Base-by-base conservation (phyloP, 805 yeast species). In the Ogataea haglerorum region DNA sequence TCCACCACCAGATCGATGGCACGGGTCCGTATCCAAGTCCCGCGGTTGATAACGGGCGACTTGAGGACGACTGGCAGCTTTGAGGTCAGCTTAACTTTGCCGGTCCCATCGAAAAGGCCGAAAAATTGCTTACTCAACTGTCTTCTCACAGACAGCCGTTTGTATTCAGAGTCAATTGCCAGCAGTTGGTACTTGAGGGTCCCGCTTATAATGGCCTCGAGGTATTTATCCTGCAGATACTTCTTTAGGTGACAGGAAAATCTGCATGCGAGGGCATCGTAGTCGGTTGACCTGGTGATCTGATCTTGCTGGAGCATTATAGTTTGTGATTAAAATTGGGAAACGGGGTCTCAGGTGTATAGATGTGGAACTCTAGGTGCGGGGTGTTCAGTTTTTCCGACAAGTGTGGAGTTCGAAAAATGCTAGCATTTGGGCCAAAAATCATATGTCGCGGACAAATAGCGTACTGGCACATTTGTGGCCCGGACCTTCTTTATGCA, bases 201-300 rank as follows among this genome's bases (percentile, higher is more conserved):
- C 3, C 76, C 62, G 1, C 49, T 51, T 8, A 72, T 51, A 18
- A 73, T 47, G 2, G 49, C 47, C 9, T 56, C 52, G n/a, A 69
- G 56, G 42, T 54, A 58, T 6, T 49, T 55, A 48, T 69, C 82
- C 24, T 62, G 57, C 24, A 79, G 54, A 50, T 83, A 82, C 0
- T 68, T 63, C 40, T 67, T 70, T 5, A 61, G 32, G 24, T 72
- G 67, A n/a, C 82, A 77, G 24, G 78, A 75, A 34, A 65, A 49
- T 17, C 87, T 70, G 48, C 87, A 78, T 10, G 85, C 72, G n/a
- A 83, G 57, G 0, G 90, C 90, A 58, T 82, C 89, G 43, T 72
- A 66, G 48, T 84, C 91, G 0, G 91, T 84, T 1, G 56, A 47
- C 22, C 60, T 34, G 1, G 61, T 48, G 7, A 51, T 53, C 8